Base-by-base conservation (phyloP, 2,329 filamentous ascomycete genomes). In the Alternaria triticimaculans region DNA sequence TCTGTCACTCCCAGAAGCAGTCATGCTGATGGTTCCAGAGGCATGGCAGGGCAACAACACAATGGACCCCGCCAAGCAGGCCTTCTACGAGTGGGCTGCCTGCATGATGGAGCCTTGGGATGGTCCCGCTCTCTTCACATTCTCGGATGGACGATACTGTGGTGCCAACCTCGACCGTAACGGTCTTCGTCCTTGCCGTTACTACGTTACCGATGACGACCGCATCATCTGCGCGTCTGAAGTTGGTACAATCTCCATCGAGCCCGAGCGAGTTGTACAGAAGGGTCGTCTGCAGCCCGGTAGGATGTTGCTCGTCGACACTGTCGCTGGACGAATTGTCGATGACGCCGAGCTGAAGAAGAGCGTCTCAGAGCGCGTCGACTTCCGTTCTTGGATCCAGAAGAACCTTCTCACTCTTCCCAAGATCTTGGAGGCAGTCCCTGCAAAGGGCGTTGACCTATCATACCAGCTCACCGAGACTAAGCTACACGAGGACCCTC, bases 31-130 rank as follows among this genome's bases (percentile, higher is more conserved):
- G 94, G 93, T 98, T 54, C 95, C 95, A 21, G 95, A 98, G 83
- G 95, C 95, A 64, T 98, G 95, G 95, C 94, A 98, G 82, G 95
- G 94, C 65, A 97, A 97, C 81, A 85, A 89, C 41, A 86, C 89
- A 64, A 97, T 98, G 91, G 94, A 97, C 75, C 93, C 94, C 60
- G 92, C 93, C 76, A 98, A 98, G 84, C 92, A 94, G 63, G 95
- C 95, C 55, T 98, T 97, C 83, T 98, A 98, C 83, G 94, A 98
- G 81, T 98, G 95, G 94, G 95, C 95, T 75, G 94, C 94, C 70
- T 98, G 95, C 81, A 92, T 97, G 86, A 98, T 98, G 95, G 95
- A 98, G 84, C 94, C 95, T 15, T 98, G 95, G 95, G 95, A 98
- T 82, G 95, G 95, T 18, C 95, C 95, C 33, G 95, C 95, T 60